phyloP scores from a whole-genome alignment of 805 yeast species.

The Starmerella stigmatis region DNA sequence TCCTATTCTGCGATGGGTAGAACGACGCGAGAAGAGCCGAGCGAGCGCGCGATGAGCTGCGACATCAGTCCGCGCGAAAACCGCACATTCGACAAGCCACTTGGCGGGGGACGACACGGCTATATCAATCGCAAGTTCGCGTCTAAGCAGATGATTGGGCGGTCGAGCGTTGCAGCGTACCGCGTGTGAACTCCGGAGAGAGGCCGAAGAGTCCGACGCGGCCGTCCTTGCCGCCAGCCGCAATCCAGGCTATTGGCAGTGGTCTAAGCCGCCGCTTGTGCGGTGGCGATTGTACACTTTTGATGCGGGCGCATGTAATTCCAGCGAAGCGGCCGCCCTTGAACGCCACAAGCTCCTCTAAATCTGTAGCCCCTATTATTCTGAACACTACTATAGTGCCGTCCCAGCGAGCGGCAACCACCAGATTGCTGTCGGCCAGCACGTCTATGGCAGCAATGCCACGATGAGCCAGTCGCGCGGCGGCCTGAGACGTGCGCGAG shows the following conservation, averaged over 20 bases:
- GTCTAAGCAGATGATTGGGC: conserved; percentile 2
- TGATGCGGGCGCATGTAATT: conserved; percentile 18
- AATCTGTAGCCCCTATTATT: conserved; percentile 5
- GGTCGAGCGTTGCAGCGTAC: conserved; percentile 15
- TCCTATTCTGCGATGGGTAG: neutral
- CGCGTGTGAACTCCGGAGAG: neutral
- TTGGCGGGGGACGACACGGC: conserved; percentile 6
- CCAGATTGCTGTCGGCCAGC: conserved; percentile 22
- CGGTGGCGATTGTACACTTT: neutral
- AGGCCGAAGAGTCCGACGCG: conserved; percentile 37
- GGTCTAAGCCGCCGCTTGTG: conserved; percentile 11
- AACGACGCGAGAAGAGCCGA: conserved; percentile 7
- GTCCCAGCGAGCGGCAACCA: conserved; percentile 35
- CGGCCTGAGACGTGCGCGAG: neutral
- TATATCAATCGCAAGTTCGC: conserved; percentile 9
- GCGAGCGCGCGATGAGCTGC: conserved; percentile 11
- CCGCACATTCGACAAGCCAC: conserved; percentile 13
- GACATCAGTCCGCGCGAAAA: conserved; percentile 2
- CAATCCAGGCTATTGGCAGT: conserved; percentile 29
- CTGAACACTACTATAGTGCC: conserved; percentile 31
- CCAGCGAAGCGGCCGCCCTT: conserved; percentile 29
- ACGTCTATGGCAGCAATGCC: conserved; percentile 26
- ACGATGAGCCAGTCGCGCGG: conserved; percentile 17
- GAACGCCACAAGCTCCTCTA: conserved; percentile 30
- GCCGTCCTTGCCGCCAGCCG: conserved; percentile 49